phyloP scores from a whole-genome alignment of 1,284 basidiomycete genomes.

The Tranzscheliella williamsii region DNA sequence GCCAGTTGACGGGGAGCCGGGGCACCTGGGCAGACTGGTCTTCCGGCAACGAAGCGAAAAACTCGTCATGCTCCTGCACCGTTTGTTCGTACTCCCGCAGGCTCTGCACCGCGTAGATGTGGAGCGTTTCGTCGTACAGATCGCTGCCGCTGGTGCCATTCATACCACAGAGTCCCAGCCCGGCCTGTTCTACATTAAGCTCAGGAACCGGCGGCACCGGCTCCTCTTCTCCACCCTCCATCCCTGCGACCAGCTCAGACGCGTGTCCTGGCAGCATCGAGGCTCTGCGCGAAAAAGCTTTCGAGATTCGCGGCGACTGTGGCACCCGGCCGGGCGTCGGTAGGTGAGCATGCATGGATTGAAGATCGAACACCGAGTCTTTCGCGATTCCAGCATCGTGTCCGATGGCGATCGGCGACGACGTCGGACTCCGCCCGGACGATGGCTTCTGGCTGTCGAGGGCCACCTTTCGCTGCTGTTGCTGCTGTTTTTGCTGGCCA shows the following conservation, averaged over 20 bases:
- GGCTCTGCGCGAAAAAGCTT: constrained; percentile 46
- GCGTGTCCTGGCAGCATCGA: constrained; percentile 53
- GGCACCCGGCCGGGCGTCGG: constrained; percentile 20
- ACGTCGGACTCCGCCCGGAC: background rate
- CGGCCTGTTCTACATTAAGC: constrained; percentile 19
- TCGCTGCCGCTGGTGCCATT: constrained; percentile 4
- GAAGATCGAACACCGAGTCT: constrained; percentile 52
- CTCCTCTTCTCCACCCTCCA: constrained; percentile 17
- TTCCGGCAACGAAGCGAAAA: constrained; percentile 38
- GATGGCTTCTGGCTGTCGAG: background rate
- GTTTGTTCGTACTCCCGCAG: constrained; percentile 55
- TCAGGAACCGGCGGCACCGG: constrained; percentile 32
- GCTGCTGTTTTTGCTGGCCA: background rate
- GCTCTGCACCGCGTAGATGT: constrained; percentile 55
- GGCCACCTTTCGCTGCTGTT: constrained; percentile 4
- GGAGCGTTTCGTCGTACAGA: constrained; percentile 41
- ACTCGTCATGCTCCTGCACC: constrained; percentile 55
- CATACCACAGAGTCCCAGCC: constrained; percentile 14
- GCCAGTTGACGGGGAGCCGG: constrained; percentile 46
- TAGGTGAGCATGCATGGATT: constrained; percentile 35
- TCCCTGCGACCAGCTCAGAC: constrained; percentile 39
- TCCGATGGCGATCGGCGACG: constrained; percentile 1
- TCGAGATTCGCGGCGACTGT: constrained; percentile 38
- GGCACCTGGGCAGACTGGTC: constrained; percentile 43
- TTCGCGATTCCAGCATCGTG: constrained; percentile 37